A percentile compares a stretch with the other conserved stretches of the same genome.
These are phyloP conservation scores for Phytophthora ramorum DNA, from an alignment of 352 stramenopile species.

Conservation along the genomic window DNA sequence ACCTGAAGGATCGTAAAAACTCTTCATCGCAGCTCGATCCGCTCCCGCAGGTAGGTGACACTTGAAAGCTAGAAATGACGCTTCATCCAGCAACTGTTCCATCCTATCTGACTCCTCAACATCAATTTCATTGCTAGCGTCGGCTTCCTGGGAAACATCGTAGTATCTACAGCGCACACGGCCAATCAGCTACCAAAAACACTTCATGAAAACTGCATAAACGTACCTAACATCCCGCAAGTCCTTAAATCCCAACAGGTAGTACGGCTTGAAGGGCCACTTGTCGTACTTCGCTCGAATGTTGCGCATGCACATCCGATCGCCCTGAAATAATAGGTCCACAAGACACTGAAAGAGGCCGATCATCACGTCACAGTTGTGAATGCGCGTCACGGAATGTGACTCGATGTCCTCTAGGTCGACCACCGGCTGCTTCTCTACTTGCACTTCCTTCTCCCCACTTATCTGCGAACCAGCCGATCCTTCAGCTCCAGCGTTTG, in stretches of 20 bases:
- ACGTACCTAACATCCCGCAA: slow-evolving; percentile 35
- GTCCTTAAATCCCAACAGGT: slow-evolving; percentile 21
- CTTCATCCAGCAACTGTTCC: slow-evolving; percentile 36
- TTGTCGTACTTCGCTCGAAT: slow-evolving; percentile 45
- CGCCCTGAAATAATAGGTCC: slow-evolving; percentile 40
- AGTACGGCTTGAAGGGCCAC: slow-evolving; percentile 40
- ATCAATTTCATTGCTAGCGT: slow-evolving; percentile 11
- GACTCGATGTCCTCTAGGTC: slow-evolving; percentile 35
- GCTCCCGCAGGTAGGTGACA: slow-evolving; percentile 17
- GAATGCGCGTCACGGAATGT: slow-evolving; percentile 20
- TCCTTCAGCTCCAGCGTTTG: slow-evolving; percentile 11
- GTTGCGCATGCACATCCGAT: slow-evolving; percentile 45
- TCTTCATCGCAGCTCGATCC: slow-evolving; percentile 23
- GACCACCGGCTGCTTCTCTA: slow-evolving; percentile 21
- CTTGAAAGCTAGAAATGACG: slow-evolving; percentile 37
- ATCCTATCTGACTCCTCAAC: slow-evolving; percentile 16
- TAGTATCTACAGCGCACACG: slow-evolving; percentile 19
- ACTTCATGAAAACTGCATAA: background rate
- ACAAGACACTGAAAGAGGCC: slow-evolving; percentile 47
- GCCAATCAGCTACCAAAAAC: background rate
- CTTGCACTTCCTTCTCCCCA: slow-evolving; percentile 7
- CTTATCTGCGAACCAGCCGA: slow-evolving; percentile 13
- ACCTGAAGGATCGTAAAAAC: slow-evolving; percentile 35
- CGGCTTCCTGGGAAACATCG: slow-evolving; percentile 15
- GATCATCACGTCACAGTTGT: slow-evolving; percentile 49